Evolutionary conservation across 2,329 filamentous ascomycete species (phyloP).

Genomic region (Monosporascus sp.): DNA sequence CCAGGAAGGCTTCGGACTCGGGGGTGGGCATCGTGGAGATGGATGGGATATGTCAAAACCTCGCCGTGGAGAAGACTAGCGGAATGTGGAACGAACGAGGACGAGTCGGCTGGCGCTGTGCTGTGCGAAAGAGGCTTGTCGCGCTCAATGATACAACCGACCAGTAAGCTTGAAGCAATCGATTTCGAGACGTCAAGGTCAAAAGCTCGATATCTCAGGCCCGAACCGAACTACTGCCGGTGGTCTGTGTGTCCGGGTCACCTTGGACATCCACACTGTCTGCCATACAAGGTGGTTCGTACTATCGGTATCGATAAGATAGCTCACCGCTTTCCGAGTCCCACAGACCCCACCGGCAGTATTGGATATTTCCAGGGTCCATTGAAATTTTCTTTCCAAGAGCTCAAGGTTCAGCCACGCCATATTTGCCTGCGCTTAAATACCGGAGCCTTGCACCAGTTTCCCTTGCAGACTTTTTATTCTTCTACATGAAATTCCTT

Average conservation of each 20-base stretch:
- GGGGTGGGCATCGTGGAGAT: slow-evolving; percentile 67
- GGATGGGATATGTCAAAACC: neutral
- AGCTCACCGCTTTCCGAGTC: slow-evolving; percentile 22
- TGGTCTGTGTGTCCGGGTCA: neutral
- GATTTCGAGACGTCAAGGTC: neutral
- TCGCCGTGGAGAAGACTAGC: neutral
- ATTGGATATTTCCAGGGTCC: slow-evolving; percentile 16
- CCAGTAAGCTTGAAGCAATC: neutral
- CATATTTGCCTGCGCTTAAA: slow-evolving; percentile 15
- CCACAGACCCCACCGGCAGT: slow-evolving; percentile 20
- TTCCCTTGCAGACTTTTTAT: neutral
- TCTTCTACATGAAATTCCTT: neutral
- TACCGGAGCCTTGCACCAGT: neutral
- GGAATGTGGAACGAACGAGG: neutral
- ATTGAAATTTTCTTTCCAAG: slow-evolving; percentile 12
- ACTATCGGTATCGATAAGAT: slow-evolving; percentile 4
- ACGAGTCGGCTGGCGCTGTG: neutral
- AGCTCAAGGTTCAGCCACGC: slow-evolving; percentile 12
- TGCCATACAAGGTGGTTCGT: slow-evolving; percentile 1
- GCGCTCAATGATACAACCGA: neutral
- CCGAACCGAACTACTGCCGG: neutral
- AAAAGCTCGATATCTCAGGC: neutral
- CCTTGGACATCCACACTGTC: too few relatives aligned
- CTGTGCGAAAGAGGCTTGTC: neutral
- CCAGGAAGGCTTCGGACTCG: slow-evolving; percentile 76